A percentile compares a stretch with the other conserved stretches of the same genome.
phyloP scores from a whole-genome alignment of 176 grass and related monocot genomes.

The Hsuehochloa calcarea region DNA sequence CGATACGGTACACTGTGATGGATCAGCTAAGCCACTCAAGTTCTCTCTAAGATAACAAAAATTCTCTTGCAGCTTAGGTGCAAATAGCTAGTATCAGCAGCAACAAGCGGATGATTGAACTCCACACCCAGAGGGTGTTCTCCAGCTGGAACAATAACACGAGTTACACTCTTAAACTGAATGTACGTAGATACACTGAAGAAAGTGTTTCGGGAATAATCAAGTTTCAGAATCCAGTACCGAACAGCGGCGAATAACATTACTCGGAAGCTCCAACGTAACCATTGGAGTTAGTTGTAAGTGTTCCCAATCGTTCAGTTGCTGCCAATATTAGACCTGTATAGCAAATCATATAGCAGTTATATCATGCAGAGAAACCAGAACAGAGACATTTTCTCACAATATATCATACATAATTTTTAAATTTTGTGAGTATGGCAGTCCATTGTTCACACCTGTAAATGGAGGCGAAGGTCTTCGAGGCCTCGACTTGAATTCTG shows the following conservation, averaged over 20 bases:
- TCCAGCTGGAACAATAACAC: conserved; percentile 17
- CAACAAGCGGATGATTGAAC: background rate
- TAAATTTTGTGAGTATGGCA: background rate
- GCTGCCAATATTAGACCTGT: conserved; percentile 92
- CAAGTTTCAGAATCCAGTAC: background rate
- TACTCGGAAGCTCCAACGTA: conserved; percentile 31
- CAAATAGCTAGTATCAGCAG: background rate
- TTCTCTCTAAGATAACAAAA: background rate
- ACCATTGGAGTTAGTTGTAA: conserved; percentile 39
- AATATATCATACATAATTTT: background rate
- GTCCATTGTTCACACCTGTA: conserved; percentile 49
- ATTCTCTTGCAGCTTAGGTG: background rate
- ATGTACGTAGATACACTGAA: background rate
- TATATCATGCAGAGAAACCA: background rate
- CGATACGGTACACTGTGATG: background rate
- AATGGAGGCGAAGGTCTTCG: conserved; percentile 84
- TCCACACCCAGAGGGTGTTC: background rate
- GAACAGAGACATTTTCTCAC: background rate
- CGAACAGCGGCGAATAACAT: background rate
- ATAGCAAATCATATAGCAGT: background rate
- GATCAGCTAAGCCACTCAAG: background rate
- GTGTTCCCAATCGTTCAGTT: conserved; percentile 50
- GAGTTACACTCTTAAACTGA: background rate
- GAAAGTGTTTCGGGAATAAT: background rate
- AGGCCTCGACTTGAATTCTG: conserved; percentile 93